Evolutionary conservation across 495 filamentous ascomycete genomes (phyloP), one percentile per base, ranked within the genome.

Genomic region (Podospora conica): DNA sequence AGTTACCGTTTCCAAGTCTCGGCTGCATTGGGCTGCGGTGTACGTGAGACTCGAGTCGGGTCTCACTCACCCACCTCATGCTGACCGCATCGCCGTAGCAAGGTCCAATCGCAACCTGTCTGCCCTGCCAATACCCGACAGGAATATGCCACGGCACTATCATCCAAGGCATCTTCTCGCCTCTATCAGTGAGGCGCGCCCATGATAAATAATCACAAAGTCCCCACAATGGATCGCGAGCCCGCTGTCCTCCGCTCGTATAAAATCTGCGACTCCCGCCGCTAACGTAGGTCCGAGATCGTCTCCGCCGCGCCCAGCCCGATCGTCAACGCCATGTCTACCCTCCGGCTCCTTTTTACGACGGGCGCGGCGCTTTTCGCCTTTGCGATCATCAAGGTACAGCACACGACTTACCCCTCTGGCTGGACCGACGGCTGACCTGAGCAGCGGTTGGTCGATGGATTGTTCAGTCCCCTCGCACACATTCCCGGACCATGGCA

Each of bases 401-500:
- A 12, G 4, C n/a, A n/a, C n/a, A n/a, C n/a, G 9, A 15, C 22
- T n/a, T 9, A 12, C 15, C 24, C 33, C 31, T 23, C 18, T 5
- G 40, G n/a, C 40, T 48, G 18, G 18, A 18, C 15, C n/a, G 40
- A 48, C 40, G 40, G 40, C 40, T 48, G 40, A 48, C 40, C 18
- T 18, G 18, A 7, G 9, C 64, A 61, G 58, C 53, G n/a, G 22
- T 65, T 83, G 62, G 82, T 85, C 69, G 78, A 81, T 33, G 71
- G 85, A 28, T 82, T 72, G 64, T 78, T 81, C 67, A 83, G 83
- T 58, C 83, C 84, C 0, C 78, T 87, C 18, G 56, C 71, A 20
- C 71, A 70, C 3, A 82, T 81, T 68, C 86, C 85, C 0, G 86
- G 86, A 3, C 85, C 85, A 12, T 58, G 68, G 27, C 53, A 74